phyloP scores from a whole-genome alignment of 2,329 filamentous ascomycete genomes.

The Nothomitra cinnamomea region DNA sequence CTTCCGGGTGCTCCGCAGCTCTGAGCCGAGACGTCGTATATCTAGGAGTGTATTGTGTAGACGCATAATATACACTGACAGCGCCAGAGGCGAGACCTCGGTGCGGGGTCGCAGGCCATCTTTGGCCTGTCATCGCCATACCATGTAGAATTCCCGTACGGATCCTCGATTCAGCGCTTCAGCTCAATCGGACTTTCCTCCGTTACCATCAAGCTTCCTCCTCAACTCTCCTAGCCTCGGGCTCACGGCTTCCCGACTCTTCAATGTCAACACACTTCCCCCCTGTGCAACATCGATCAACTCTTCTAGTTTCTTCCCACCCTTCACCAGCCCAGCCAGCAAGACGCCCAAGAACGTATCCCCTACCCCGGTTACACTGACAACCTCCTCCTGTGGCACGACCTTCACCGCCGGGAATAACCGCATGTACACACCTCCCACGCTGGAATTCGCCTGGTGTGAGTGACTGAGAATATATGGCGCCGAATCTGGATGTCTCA shows the following conservation, averaged over 20 bases:
- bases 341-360: constrained; percentile 83
- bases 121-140: too few species aligned
- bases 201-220: not conserved
- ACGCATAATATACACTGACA: too few species aligned
- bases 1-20: too few species aligned
- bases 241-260: constrained; percentile 57
- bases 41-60: too few species aligned
- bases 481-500: constrained; percentile 44
- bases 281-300: constrained; percentile 66
- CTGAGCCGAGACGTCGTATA: too few species aligned
- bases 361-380: constrained; percentile 86
- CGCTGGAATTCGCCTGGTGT: constrained; percentile 28
- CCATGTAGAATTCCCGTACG: not conserved
- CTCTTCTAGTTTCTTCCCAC: constrained; percentile 29
- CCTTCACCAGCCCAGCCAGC: constrained; percentile 53
- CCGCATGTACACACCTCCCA: constrained; percentile 72
- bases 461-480: constrained; percentile 53
- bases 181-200: not conserved
- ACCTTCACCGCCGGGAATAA: constrained; percentile 47
- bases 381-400: constrained; percentile 44
- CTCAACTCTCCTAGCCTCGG: constrained; percentile 31
- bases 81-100: too few species aligned
- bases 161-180: not conserved
- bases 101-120: too few species aligned
- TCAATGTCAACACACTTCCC: constrained; percentile 64